These are phyloP conservation scores for Trichosporon sp. DNA, from an alignment of 1,284 basidiomycete species.

Conservation along the genomic window DNA sequence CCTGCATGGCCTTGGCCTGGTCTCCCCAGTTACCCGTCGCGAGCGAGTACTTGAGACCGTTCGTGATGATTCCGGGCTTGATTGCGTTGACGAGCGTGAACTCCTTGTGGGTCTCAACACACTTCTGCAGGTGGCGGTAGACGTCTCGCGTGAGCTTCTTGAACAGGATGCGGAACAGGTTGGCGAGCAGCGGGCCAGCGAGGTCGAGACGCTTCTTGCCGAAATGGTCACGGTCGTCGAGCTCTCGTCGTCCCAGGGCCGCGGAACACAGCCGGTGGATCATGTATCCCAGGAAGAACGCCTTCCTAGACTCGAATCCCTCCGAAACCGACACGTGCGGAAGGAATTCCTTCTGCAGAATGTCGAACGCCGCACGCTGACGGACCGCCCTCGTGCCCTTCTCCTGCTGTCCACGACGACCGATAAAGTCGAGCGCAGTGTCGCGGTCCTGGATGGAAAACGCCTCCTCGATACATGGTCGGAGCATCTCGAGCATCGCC, in stretches of 20 bases:
- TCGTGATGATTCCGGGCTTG: slow-evolving; percentile 94
- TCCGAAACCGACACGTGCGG: slow-evolving; percentile 96
- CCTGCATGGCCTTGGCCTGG: slow-evolving; percentile 96
- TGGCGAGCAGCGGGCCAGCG: slow-evolving; percentile 89
- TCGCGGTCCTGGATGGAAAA: slow-evolving; percentile 98
- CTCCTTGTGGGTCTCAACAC: slow-evolving; percentile 93
- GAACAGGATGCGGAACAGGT: slow-evolving; percentile 97
- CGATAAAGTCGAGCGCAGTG: slow-evolving; percentile 89
- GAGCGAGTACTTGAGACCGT: slow-evolving; percentile 95
- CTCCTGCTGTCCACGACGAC: slow-evolving; percentile 92
- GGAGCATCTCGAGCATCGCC: slow-evolving; percentile 96
- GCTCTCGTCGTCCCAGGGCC: slow-evolving; percentile 86
- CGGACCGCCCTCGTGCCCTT: slow-evolving; percentile 87
- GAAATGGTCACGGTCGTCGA: slow-evolving; percentile 99
- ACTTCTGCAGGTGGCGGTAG: slow-evolving; percentile 96
- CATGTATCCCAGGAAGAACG: slow-evolving; percentile 99
- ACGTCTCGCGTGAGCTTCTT: slow-evolving; percentile 95
- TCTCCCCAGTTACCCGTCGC: slow-evolving; percentile 99
- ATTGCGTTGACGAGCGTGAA: slow-evolving; percentile 90
- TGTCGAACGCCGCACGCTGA: slow-evolving; percentile 94
- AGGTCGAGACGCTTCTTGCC: slow-evolving; percentile 97
- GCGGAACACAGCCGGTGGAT: slow-evolving; percentile 91
- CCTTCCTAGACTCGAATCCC: slow-evolving; percentile 96
- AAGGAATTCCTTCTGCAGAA: slow-evolving; percentile 97
- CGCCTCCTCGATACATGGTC: slow-evolving; percentile 97